Conservation (phyloP, 2,329 filamentous ascomycete species). For the Chrysosporium queenslandicum region DNA sequence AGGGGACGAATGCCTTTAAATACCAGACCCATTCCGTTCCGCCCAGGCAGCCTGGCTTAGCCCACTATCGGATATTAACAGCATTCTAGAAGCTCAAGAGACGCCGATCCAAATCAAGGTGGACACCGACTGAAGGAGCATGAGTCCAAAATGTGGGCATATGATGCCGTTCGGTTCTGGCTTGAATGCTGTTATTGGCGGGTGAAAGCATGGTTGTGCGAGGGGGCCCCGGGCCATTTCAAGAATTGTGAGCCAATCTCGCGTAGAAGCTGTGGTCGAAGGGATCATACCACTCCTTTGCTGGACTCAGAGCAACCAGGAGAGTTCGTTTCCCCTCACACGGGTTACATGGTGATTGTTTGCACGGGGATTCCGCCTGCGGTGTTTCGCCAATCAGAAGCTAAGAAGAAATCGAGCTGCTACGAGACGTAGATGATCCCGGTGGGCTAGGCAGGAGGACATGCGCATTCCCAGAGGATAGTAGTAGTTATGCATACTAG, state of each 20-base stretch:
- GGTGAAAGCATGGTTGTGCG: not conserved
- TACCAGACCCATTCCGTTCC: not conserved
- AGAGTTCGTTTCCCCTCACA: constrained; percentile 7
- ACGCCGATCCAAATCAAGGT: constrained; percentile 1
- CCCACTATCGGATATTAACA: not conserved
- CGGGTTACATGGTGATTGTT: constrained; percentile 5
- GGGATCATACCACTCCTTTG: not conserved
- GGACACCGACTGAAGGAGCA: not conserved
- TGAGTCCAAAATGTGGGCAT: not conserved
- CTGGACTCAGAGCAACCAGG: not conserved
- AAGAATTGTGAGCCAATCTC: not conserved
- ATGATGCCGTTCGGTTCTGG: not conserved
- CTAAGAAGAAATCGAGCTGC: not conserved
- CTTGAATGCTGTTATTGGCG: not conserved
- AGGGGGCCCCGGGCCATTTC: not conserved
- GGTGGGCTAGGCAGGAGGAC: not conserved
- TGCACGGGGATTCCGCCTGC: not conserved
- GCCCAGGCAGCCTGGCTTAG: not conserved
- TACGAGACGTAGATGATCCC: not conserved
- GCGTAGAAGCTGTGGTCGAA: not conserved
- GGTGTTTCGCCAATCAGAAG: constrained; percentile 1
- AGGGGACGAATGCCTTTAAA: not conserved
- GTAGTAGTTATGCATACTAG: too few relatives aligned
- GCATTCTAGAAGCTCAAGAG: not conserved
- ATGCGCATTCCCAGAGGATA: too few relatives aligned